phyloP scores from a whole-genome alignment of 768 basidiomycete genomes.

The Russula olivacea region DNA sequence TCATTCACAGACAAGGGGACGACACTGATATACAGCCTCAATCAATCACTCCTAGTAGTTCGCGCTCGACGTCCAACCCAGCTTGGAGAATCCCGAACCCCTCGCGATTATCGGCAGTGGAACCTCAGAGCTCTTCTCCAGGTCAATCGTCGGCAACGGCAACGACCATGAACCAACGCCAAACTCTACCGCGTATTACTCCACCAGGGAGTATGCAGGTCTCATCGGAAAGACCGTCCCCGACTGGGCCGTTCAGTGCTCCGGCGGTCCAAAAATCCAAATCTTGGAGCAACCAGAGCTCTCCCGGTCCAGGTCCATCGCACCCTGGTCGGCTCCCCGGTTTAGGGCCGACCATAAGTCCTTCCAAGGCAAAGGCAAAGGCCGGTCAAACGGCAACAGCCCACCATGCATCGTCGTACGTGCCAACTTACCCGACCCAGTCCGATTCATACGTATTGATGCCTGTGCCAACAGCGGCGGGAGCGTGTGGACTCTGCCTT shows the following conservation, averaged over 20 bases:
- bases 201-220: neutral
- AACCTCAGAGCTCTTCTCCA: neutral
- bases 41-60: neutral
- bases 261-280: conserved; percentile 1
- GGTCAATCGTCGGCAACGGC: neutral
- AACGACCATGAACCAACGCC: neutral
- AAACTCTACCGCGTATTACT: neutral
- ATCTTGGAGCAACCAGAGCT: conserved; percentile 8
- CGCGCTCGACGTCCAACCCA: neutral
- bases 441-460: neutral
- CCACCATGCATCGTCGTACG: conserved; percentile 49
- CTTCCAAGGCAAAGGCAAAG: conserved; percentile 31
- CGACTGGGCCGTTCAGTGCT: neutral
- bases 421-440: neutral
- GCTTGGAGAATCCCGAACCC: neutral
- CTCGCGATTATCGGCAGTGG: neutral
- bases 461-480: conserved; percentile 32
- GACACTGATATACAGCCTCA: conserved; percentile 6
- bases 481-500: conserved; percentile 62
- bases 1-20: too few relatives aligned
- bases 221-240: neutral
- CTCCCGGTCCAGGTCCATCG: neutral
- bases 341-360: conserved; percentile 62
- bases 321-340: conserved; percentile 27
- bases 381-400: conserved; percentile 31